A percentile compares a stretch with the other conserved stretches of the same genome.
Evolutionary conservation across 345 rosid species (phyloP).

Genomic region (Salix suchowensis): DNA sequence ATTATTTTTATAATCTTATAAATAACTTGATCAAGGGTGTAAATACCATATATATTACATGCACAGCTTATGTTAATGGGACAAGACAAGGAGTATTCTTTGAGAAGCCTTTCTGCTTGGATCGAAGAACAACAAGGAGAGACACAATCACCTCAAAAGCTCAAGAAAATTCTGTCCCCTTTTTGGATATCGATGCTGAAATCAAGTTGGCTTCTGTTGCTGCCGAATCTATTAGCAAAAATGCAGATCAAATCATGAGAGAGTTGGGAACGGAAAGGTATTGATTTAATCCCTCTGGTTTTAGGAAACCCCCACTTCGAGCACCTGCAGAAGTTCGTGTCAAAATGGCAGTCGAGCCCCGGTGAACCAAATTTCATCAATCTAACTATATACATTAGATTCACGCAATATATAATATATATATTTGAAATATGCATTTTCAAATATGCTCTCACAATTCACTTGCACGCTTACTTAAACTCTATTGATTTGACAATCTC

Average conservation of each 20-base stretch:
- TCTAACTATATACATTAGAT: too few species aligned
- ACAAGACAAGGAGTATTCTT: slow-evolving; percentile 4
- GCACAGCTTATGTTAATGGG: slow-evolving; percentile 15
- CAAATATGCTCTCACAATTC: too few species aligned
- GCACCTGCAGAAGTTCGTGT: background rate
- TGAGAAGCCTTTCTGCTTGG: slow-evolving; percentile 8
- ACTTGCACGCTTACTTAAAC: too few species aligned
- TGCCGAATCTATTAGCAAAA: slow-evolving; percentile 8
- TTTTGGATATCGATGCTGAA: slow-evolving; percentile 29
- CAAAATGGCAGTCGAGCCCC: too few species aligned
- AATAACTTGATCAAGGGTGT: background rate
- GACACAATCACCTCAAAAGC: background rate
- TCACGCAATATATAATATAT: too few species aligned
- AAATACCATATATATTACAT: background rate
- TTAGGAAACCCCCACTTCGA: too few species aligned
- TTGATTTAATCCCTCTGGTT: background rate
- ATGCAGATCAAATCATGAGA: slow-evolving; percentile 25
- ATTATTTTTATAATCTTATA: background rate
- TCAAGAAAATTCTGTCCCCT: background rate
- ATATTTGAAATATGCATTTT: too few species aligned
- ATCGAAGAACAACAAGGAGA: background rate
- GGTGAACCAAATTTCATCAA: too few species aligned
- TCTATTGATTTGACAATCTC: too few species aligned
- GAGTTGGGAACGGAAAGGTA: slow-evolving; percentile 39
- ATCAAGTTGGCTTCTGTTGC: slow-evolving; percentile 29